Percentiles rank a stretch among this genome's conserved stretches.
These are phyloP conservation scores for Nicotiana rustica DNA, from an alignment of 305 asterid genomes.

Conservation along the genomic window DNA sequence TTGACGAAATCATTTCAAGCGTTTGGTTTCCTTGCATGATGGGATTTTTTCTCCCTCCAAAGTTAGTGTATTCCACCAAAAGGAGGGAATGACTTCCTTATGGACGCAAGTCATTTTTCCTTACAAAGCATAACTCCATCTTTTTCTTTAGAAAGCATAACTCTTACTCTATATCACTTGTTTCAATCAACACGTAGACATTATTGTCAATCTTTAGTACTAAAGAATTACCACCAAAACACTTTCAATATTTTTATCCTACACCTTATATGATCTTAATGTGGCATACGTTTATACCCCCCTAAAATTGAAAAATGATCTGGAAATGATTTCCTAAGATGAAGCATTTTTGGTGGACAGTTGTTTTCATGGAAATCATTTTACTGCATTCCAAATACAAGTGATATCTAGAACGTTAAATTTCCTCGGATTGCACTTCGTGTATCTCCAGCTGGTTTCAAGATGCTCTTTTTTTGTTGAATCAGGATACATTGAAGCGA, in stretches of 20 bases:
- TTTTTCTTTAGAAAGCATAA: neutral
- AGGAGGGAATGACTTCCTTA: slow-evolving; percentile 2
- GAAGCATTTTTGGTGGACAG: neutral
- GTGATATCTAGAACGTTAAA: neutral
- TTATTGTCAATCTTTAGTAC: neutral
- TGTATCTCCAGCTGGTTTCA: neutral
- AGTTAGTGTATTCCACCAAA: slow-evolving; percentile 5
- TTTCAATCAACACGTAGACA: neutral
- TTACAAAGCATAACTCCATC: neutral
- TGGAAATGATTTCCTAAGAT: neutral
- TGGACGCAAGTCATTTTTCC: neutral
- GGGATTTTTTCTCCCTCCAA: neutral
- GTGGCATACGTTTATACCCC: neutral
- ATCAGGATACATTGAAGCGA: slow-evolving; percentile 90
- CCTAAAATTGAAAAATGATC: neutral
- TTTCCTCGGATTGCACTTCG: neutral
- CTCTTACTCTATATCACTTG: neutral
- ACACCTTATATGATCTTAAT: neutral
- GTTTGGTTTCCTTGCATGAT: slow-evolving; percentile 3
- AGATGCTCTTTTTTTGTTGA: slow-evolving; percentile 22
- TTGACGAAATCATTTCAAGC: neutral
- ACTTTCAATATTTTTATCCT: neutral
- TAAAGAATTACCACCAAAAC: neutral
- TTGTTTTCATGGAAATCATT: neutral
- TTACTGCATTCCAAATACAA: neutral